Base-by-base conservation (phyloP, 108 stramenopile genomes). In the Pseudonitzschia multiseries region DNA sequence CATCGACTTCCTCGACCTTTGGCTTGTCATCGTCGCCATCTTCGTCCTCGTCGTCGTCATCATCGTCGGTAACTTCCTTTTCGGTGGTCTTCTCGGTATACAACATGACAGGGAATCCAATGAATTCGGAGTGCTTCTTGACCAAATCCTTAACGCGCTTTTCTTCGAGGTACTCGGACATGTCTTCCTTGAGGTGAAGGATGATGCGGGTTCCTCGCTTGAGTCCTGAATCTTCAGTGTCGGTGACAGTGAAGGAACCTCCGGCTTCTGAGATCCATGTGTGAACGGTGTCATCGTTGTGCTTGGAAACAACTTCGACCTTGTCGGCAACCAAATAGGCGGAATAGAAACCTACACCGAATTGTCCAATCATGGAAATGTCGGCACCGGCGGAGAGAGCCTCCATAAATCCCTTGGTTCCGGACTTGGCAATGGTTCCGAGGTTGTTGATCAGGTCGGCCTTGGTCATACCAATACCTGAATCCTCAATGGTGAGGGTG, bases 331-430 rank as follows among this genome's bases (percentile, higher is more conserved):
- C 99, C 60, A 99, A 86, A 87, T 98, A 99, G 40, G 99, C 98
- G 12, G 98, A 99, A 92, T 99, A 99, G 90, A 99, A 99, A 76
- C 99, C 99, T 44, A 99, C 99, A 71, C 99, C 99, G 87, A 99
- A 99, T 84, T 99, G 99, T 51, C 99, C 99, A 84, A 99, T 99
- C 98, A 99, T 99, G 81, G 92, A 94, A 78, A 99, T 99, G 68
- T 99, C 99, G 20, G 99, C 99, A 33, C 99, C 99, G 69, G 98
- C 98, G 48, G 90, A 82, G 43, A 99, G 89, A 24, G 98, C 99
- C 92, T 99, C 99, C 99, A 99, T 99, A 84, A 99, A 99, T 22
- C 96, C 95, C 93, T 99, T 99, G 81, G 99, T 99, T 65, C 99
- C 99, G 13, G 98, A 98, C 90, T 99, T 99, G 89, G 99, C 99